phyloP scores from a whole-genome alignment of 2,329 filamentous ascomycete species.

The Scorias spongiosa region DNA sequence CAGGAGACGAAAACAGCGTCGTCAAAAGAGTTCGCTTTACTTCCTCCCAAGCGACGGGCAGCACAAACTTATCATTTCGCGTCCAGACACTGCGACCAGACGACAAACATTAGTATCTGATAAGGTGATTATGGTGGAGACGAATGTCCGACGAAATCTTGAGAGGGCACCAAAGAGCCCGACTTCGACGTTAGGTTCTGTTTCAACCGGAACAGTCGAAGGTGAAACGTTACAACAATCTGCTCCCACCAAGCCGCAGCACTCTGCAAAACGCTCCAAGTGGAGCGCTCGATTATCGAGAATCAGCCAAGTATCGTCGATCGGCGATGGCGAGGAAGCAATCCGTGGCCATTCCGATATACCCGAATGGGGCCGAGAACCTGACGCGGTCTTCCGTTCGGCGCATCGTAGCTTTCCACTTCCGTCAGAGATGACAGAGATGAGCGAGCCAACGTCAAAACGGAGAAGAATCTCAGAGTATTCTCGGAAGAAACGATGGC shows the following conservation, averaged over 20 bases:
- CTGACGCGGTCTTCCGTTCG: conserved; percentile 20
- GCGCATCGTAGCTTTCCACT: conserved; percentile 30
- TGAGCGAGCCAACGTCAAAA: conserved; percentile 19
- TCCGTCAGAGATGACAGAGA: conserved; percentile 24
- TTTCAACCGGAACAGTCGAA: conserved; percentile 1
- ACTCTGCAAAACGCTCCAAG: conserved; percentile 10
- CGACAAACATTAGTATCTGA: neutral
- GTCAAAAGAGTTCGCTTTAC: neutral
- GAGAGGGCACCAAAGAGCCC: conserved; percentile 22
- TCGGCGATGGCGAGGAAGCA: conserved; percentile 24
- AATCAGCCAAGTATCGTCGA: conserved; percentile 20
- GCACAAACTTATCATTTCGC: neutral
- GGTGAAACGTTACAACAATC: conserved; percentile 25
- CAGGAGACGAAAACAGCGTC: conserved; percentile 6
- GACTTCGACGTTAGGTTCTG: conserved; percentile 1
- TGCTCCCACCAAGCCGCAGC: conserved; percentile 18
- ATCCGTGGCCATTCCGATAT: conserved; percentile 25
- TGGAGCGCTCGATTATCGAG: conserved; percentile 20
- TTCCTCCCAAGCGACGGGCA: neutral
- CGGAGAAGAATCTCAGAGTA: conserved; percentile 16
- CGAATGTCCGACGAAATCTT: conserved; percentile 18
- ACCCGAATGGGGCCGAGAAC: conserved; percentile 24
- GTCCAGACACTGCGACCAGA: conserved; percentile 5
- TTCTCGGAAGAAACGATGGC: conserved; percentile 17
- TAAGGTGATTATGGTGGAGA: conserved; percentile 10